Conservation (phyloP, 176 grass and related monocot genomes). For the Oryza nivara region DNA sequence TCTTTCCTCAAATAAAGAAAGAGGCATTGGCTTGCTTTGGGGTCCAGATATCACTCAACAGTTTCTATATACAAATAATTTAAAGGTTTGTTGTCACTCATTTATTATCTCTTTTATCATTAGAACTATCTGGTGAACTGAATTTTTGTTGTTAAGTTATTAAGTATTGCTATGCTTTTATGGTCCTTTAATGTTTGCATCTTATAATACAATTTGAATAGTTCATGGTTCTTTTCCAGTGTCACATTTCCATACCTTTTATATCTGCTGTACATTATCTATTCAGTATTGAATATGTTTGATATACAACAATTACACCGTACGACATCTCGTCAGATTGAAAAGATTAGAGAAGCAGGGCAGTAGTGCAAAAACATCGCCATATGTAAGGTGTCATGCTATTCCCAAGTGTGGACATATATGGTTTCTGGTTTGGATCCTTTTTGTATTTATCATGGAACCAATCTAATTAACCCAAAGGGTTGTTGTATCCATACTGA, state of each 20-base stretch:
- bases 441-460: background rate
- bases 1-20: conserved; percentile 81
- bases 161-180: conserved; percentile 6
- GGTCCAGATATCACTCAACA: conserved; percentile 96
- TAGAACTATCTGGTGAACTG: conserved; percentile 2
- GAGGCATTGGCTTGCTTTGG: conserved; percentile 99
- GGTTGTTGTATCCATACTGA: background rate
- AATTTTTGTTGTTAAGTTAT: background rate
- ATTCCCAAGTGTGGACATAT: background rate
- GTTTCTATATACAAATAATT: conserved; percentile 76
- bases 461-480: background rate
- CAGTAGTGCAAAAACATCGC: background rate
- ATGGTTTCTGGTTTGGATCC: background rate
- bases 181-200: background rate
- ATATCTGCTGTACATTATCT: background rate
- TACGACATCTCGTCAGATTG: background rate
- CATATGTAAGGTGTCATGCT: background rate
- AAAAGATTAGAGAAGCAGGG: background rate
- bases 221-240: background rate
- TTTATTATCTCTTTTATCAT: background rate
- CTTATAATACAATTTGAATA: background rate
- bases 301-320: background rate
- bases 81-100: conserved; percentile 67
- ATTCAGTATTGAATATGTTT: background rate
- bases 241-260: background rate